Evolutionary conservation across 169 alveolate genomes (phyloP), one percentile per base, ranked within the genome.

Genomic region (Cryptosporidium sp.): DNA sequence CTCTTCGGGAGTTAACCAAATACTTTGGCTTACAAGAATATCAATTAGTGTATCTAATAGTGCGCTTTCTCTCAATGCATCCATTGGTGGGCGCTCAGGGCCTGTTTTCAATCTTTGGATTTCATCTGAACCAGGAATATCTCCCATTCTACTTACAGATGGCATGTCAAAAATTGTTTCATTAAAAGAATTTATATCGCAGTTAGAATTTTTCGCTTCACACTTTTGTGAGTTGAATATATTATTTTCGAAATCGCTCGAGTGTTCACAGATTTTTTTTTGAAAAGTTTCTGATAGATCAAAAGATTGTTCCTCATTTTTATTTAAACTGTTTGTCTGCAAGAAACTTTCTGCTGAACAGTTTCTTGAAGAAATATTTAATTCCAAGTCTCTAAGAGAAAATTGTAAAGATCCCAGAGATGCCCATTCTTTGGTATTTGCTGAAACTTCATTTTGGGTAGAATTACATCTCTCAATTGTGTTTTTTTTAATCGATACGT

Each of bases 81-180:
- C 89, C 89, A 80, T 80, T n/a, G 89, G 89, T 23, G 89, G 89
- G 3, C 89, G 89, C 29, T 80, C 89, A 39, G 89, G 89, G 18
- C 89, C 89, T 41, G 21, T 65, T 65, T 80, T 80, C 23, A 80
- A 50, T 65, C 89, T 80, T 67, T 33, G 59, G 16, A 80, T 80
- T 45, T 80, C 75, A 29, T 80, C 89, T 8, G 80, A 29, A n/a
- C 89, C 89, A 37, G 80, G 89, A 26, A 80, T 67, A 62, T 80
- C 89, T 0, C 89, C 89, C 89, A 80, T 80, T 65, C 89, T 58
- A 62, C 89, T 80, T 37, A 80, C 89, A 7, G 89, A 80, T 31
- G 89, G 89, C 89, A 80, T 80, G n/a, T 80, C 89, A 80, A 80
- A 80, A 23, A 80, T 80, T 8, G 89, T 80, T 62, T 80, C 89